Evolutionary conservation across 495 filamentous ascomycete species (phyloP), one percentile per base, ranked within the genome.

Genomic region (Penicillium flavigenum): DNA sequence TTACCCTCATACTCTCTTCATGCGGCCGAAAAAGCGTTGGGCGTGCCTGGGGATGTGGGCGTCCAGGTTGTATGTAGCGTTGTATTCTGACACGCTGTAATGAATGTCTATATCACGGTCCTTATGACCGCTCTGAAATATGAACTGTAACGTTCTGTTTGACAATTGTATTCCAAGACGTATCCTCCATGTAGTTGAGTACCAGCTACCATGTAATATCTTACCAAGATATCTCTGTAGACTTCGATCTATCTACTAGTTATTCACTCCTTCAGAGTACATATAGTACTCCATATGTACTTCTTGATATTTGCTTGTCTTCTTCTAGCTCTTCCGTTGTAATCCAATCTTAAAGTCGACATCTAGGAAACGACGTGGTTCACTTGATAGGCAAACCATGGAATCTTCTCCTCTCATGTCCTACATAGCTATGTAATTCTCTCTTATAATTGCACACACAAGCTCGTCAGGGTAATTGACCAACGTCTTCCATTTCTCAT

Each of bases 31-130:
- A 63, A 66, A 62, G 47, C 53, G 47, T 56, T 52, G 60, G 39
- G 44, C 52, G 41, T 56, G 62, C 64, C 65, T 24, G 65, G 63
- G 60, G 65, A 65, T 47, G 62, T 51, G 42, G 59, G 57, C 60
- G 65, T 62, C 59, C 56, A 46, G 65, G 62, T 63, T 64, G 66
- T 69, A 69, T 69, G 66, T 67, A 57, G 64, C 61, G 64, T 67
- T 64, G 57, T 64, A 63, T 66, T 56, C 58, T 64, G 63, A 65
- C 59, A 66, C 63, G 61, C 58, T 63, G 50, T 68, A 68, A 69
- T 64, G 66, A 69, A 61, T 64, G 62, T 66, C 61, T 52, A 58
- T 61, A 64, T 17, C 51, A 51, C 41, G 60, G 56, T 54, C 49
- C 22, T 41, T 34, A 42, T 20, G 53, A 49, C 44, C 42, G 31